Base-by-base conservation (phyloP, 371 early-diverging fungal genomes). In the Mucor ambiguus region DNA sequence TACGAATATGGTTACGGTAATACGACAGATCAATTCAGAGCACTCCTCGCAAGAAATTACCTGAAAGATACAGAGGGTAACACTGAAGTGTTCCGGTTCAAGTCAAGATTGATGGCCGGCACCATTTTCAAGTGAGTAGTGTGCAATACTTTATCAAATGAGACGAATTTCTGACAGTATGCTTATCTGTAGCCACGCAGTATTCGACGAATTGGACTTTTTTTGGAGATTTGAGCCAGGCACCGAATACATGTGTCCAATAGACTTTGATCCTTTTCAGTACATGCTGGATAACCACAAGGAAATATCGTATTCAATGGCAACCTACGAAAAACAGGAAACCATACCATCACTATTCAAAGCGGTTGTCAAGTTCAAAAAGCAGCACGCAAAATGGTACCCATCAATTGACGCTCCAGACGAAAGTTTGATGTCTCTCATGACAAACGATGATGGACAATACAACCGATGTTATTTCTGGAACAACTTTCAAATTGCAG, bases 181-280 rank as follows among this genome's bases (percentile, higher is more conserved):
- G 3, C 11, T 24, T 14, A 6, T 46, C 30, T n/a, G 2, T 35
- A 64, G 64, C 24, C 62, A 56, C 43, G n/a, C 26, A 33, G 16
- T 33, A 43, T 52, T 67, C 12, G 26, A 28, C 11, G 20, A 61
- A 4, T 24, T 61, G 41, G 90, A 93, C 54, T 95, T 86, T 67
- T 95, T 95, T 69, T 96, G 96, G 96, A 72, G 96, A 8, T 80
- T 96, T 11, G 96, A 95, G 76, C 95, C 95, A 9, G 92, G 87
- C 22, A 90, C 92, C 18, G 65, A 82, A 61, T 93, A 91, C 71
- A 82, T 79, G 56, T 95, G 96, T 74, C 86, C 91, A n/a, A 91
- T 96, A 58, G 85, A 84, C 49, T 89, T 89, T 63, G 96, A 96
- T 77, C 93, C 93, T n/a, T 95, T 96, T 77, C 71, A 83, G 68